phyloP scores from a whole-genome alignment of 768 basidiomycete species.

The Lactarius sanguifluus region DNA sequence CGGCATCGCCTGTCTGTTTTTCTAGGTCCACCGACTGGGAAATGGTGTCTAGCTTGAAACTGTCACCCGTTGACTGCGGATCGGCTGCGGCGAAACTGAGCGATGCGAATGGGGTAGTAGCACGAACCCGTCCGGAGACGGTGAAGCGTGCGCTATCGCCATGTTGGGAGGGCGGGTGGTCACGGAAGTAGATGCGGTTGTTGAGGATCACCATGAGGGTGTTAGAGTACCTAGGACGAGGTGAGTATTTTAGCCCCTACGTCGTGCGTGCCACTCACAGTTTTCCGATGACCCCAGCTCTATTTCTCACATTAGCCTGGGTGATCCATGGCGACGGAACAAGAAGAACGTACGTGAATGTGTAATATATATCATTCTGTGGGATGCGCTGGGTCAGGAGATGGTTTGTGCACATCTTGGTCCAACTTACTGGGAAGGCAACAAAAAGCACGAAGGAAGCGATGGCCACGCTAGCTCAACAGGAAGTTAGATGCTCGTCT shows the following conservation, averaged over 20 bases:
- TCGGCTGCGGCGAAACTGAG: not conserved
- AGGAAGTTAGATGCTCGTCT: not conserved
- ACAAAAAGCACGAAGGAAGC: constrained; percentile 11
- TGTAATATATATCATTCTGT: constrained; percentile 17
- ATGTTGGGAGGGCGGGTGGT: constrained; percentile 3
- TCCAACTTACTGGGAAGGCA: constrained; percentile 12
- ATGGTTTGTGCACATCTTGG: not conserved
- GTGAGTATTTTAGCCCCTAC: not conserved
- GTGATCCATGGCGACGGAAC: not conserved
- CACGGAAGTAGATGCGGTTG: constrained; percentile 21
- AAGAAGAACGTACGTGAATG: constrained; percentile 7
- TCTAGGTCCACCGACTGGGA: constrained; percentile 1
- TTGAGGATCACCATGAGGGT: constrained; percentile 33
- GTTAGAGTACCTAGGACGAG: constrained; percentile 26
- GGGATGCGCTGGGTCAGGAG: not conserved
- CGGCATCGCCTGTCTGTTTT: not conserved
- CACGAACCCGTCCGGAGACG: not conserved
- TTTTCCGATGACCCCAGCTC: constrained; percentile 30
- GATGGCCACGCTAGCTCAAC: constrained; percentile 14
- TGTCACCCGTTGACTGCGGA: not conserved
- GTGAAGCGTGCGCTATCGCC: not conserved
- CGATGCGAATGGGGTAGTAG: not conserved
- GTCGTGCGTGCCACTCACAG: constrained; percentile 3
- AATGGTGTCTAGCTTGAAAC: not conserved
- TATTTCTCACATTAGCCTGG: not conserved